Evolutionary conservation across 2,329 filamentous ascomycete species (phyloP).

Genomic region (Paracorniculantispora psalliotae): DNA sequence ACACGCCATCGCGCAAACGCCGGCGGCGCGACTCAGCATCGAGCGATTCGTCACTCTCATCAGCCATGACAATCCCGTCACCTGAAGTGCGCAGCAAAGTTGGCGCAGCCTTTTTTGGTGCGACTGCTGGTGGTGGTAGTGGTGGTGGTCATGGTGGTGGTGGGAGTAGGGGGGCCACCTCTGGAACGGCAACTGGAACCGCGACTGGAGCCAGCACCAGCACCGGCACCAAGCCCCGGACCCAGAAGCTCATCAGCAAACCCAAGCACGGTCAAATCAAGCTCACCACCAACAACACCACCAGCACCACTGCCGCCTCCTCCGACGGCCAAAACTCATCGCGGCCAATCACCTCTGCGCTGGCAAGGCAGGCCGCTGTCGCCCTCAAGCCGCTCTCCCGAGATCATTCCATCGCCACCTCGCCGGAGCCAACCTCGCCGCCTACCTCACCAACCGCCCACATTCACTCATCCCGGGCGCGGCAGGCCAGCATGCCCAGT

Average conservation of each 20-base stretch:
- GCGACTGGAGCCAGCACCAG: constrained; percentile 7
- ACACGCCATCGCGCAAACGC: constrained; percentile 34
- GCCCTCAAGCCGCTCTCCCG: background rate
- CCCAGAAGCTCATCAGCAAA: constrained; percentile 5
- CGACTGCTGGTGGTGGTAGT: background rate
- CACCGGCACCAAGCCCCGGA: background rate
- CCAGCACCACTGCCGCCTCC: too few species aligned
- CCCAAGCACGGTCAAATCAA: background rate
- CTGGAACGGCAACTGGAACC: constrained; percentile 11
- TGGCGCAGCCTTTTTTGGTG: background rate
- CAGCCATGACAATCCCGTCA: constrained; percentile 35
- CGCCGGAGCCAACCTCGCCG: constrained; percentile 32
- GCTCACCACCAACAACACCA: background rate
- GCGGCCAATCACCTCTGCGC: constrained; percentile 36
- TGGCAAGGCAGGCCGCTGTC: constrained; percentile 27
- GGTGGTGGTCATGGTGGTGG: background rate
- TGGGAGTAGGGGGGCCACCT: constrained; percentile 8
- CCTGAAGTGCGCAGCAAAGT: constrained; percentile 23
- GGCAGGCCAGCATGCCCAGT: constrained; percentile 37
- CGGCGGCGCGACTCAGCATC: constrained; percentile 32
- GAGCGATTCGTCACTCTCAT: constrained; percentile 40
- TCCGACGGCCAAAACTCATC: constrained; percentile 13
- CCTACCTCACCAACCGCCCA: constrained; percentile 19
- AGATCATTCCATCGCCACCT: background rate
- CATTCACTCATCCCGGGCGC: constrained; percentile 9